Percentiles rank a stretch among this genome's conserved stretches.
Evolutionary conservation across 495 filamentous ascomycete species (phyloP).

Genomic region (Talaromyces liani): DNA sequence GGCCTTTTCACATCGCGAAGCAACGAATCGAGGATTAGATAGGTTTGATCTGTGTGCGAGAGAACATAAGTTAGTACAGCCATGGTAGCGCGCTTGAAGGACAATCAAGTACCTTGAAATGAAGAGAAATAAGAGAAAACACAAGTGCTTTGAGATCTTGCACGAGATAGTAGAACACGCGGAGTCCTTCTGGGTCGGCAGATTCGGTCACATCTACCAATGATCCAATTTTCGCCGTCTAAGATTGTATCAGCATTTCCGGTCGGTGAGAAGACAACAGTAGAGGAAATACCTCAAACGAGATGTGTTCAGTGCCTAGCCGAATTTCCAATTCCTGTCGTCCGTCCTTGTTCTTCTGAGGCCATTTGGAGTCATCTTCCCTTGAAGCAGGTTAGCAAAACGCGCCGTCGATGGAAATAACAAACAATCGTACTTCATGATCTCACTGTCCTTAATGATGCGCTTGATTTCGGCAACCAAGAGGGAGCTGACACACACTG

Average conservation of each 20-base stretch:
- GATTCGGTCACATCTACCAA: slow-evolving; percentile 95
- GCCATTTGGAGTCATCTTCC: slow-evolving; percentile 99
- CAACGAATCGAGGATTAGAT: slow-evolving; percentile 39
- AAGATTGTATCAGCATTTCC: slow-evolving; percentile 1
- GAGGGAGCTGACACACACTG: slow-evolving; percentile 95
- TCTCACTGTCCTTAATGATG: slow-evolving; percentile 96
- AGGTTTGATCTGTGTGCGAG: slow-evolving; percentile 60
- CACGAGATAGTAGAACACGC: slow-evolving; percentile 99
- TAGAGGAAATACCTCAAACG: slow-evolving; percentile 68
- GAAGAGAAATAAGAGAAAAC: slow-evolving; percentile 90
- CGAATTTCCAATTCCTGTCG: slow-evolving; percentile 95
- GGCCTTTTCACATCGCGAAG: not conserved
- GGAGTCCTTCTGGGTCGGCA: slow-evolving; percentile 88
- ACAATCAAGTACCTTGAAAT: slow-evolving; percentile 71
- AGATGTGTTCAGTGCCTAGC: slow-evolving; percentile 92
- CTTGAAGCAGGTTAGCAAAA: slow-evolving; percentile 41
- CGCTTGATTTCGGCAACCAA: slow-evolving; percentile 90
- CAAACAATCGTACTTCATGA: slow-evolving; percentile 69
- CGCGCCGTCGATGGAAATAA: not conserved
- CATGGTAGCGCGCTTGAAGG: not conserved
- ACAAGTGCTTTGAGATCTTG: slow-evolving; percentile 96
- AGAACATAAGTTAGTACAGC: slow-evolving; percentile 6
- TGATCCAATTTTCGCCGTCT: slow-evolving; percentile 99
- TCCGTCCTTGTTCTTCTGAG: slow-evolving; percentile 98
- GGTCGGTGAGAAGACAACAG: not conserved